Base-by-base conservation (phyloP, 768 basidiomycete genomes). In the Pholiota microspora region DNA sequence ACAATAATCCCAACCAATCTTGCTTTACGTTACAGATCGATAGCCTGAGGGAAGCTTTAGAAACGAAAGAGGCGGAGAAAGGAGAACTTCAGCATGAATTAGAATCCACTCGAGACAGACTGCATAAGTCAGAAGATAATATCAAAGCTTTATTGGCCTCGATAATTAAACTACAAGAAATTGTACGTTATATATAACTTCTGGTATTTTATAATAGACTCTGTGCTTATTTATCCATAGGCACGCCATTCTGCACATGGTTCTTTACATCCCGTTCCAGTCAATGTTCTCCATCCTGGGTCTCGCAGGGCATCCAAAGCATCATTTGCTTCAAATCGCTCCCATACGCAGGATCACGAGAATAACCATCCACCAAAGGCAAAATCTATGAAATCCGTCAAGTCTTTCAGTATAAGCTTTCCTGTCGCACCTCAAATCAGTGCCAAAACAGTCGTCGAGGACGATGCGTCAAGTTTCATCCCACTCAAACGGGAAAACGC, bases 91-190 rank as follows among this genome's bases (percentile, higher is more conserved):
- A 57, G 27, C 57, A 62, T 27, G 67, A 69, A 36, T 50, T 71
- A 1, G 56, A 57, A 21, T 45, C 38, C 15, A 56, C 60, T 18
- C 60, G 62, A 15, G 66, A 64, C 34, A 68, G 60, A 45, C 61
- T 72, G 13, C 63, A 64, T 13, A 72, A 64, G 58, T 54, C 61
- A 2, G 69, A 69, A 52, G 67, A 66, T 15, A 66, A 53, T 31
- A 66, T 67, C 13, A 66, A 65, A 42, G 58, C 49, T 13, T 58
- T 72, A 21, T 54, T 64, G 29, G 42, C 56, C 12, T 70, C 68
- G 42, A 66, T 73, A 25, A 57, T 60, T 21, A 67, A 69, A 42
- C 58, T 73, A 21, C 67, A 66, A 38, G 60, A 52, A 29, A 65
- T 67, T 36, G 65, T 69, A 50, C 62, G 64, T 54, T 12, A 2